A percentile compares a stretch with the other conserved stretches of the same genome.
These are phyloP conservation scores for Osmozyma mogii DNA, from an alignment of 805 yeast genomes.

Conservation along the genomic window DNA sequence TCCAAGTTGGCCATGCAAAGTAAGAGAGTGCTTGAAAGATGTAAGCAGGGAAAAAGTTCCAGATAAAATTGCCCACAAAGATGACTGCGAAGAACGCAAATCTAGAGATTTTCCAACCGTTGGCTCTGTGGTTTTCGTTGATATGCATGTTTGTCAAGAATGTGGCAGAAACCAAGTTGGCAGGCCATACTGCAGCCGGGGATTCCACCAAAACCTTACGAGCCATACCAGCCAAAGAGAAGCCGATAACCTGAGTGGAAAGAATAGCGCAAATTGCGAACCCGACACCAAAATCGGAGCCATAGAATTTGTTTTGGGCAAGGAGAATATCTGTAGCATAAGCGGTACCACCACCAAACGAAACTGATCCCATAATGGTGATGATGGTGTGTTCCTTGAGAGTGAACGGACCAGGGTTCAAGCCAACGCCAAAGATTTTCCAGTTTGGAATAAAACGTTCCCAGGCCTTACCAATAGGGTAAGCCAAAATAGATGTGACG, in stretches of 20 bases:
- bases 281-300: slow-evolving; percentile 41
- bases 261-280: slow-evolving; percentile 44
- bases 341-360: slow-evolving; percentile 37
- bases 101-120: slow-evolving; percentile 56
- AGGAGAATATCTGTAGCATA: slow-evolving; percentile 51
- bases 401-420: slow-evolving; percentile 59
- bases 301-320: slow-evolving; percentile 44
- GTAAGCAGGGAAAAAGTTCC: slow-evolving; percentile 57
- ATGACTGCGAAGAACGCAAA: slow-evolving; percentile 40
- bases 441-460: slow-evolving; percentile 28
- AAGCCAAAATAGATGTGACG: slow-evolving; percentile 53
- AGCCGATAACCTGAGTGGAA: slow-evolving; percentile 59
- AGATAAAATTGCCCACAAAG: slow-evolving; percentile 33
- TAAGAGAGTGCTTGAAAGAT: slow-evolving; percentile 50
- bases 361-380: slow-evolving; percentile 44
- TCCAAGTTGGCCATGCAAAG: slow-evolving; percentile 64
- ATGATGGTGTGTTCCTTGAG: slow-evolving; percentile 55
- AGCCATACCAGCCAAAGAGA: slow-evolving; percentile 58
- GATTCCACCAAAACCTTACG: slow-evolving; percentile 56
- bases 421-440: slow-evolving; percentile 22
- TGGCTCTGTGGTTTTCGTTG: slow-evolving; percentile 42
- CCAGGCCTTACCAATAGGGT: slow-evolving; percentile 51
- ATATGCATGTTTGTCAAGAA: slow-evolving; percentile 46
- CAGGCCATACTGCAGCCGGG: slow-evolving; percentile 66
- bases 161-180: slow-evolving; percentile 51